Evolutionary conservation across 768 basidiomycete genomes (phyloP), one percentile per base, ranked within the genome.

Genomic region (Chalciporus chontae): DNA sequence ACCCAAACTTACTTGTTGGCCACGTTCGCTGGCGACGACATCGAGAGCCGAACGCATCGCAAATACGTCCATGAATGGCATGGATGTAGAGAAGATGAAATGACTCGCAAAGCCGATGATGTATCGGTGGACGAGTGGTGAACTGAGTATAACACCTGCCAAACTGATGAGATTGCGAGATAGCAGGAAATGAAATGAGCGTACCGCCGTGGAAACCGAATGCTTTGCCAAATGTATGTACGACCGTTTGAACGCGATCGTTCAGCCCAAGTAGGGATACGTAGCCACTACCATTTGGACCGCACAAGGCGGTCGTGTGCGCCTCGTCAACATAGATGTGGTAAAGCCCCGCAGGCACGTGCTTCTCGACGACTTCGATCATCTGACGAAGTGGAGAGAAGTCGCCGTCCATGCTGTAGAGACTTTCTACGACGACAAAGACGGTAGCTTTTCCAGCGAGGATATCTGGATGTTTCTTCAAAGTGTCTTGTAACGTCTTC

Each of bases 351-450:
- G 49, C 43, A 4, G 75, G 76, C 3, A 78, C 59, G 0, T 66
- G 50, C 2, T 60, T 49, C 26, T 79, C 68, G 23, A 78, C 52
- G 1, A 72, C 39, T 13, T 65, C 62, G 26, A 77, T 66, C 10
- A 81, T 71, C 38, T 70, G 69, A 1, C 47, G 50, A 11, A 84
- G 59, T 2, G 78, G 80, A 4, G 71, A 69, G 31, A 81, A 69
- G 52, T 79, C 77, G 4, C 82, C 82, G 40, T 83, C 80, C 81
- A 83, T 83, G 51, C 77, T 79, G 60, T 84, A 83, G 13, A 82
- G 61, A 8, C 71, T 71, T 65, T 83, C 82, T 8, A 82, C 65
- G 0, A 75, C 71, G 17, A 84, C 55, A 56, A 79, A 82, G 6
- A 81, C 55, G 36, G 56, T 70, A 38, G 52, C 50, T 19, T 62